Evolutionary conservation across 352 stramenopile species (phyloP), one percentile per base, ranked within the genome.

Genomic region (Albugo candida): DNA sequence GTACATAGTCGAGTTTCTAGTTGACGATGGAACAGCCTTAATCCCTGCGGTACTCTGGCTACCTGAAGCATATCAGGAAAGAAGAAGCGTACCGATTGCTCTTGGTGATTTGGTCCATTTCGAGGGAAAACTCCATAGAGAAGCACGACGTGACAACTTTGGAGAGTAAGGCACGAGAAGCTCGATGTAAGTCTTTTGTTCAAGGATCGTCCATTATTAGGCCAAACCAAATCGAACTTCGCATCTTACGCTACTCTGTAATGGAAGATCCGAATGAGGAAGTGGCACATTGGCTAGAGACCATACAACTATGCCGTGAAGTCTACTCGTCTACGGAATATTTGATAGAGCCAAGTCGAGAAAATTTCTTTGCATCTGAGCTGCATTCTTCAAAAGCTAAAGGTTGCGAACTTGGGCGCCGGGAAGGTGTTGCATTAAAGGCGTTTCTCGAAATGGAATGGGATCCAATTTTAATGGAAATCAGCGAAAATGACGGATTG

Each of bases 81-180:
- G 24, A 31, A 31, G 24, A 8, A 41, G 35, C 16, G 4, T 19
- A 4, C 14, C 13, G 17, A 42, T 67, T 13, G 36, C 12, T 21
- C 55, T 89, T 13, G 77, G 77, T 24, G 74, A 89, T 38, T 59
- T 89, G 36, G 71, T 87, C 14, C 65, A 75, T 24, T 56, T 85
- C 1, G 56, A 83, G 47, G 77, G 77, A 12, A 85, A 85, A 48
- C 64, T 89, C 17, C 81, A 83, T 45, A 52, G 38, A 24, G 60
- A 68, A 59, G 66, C 50, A 18, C n/a, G 51, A 77, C 55, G 49
- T 69, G 61, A 60, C 52, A 64, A 11, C 20, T 41, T 41, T 11
- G 46, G 41, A 14, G 45, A 53, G 41, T 18, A 38, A 61, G 70
- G 34, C 52, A 53, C 34, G 19, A 5, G n/a, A 42, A 37, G 27